These are phyloP conservation scores for Trichoderma simmonsii DNA, from an alignment of 2,329 filamentous ascomycete species.

Conservation along the genomic window DNA sequence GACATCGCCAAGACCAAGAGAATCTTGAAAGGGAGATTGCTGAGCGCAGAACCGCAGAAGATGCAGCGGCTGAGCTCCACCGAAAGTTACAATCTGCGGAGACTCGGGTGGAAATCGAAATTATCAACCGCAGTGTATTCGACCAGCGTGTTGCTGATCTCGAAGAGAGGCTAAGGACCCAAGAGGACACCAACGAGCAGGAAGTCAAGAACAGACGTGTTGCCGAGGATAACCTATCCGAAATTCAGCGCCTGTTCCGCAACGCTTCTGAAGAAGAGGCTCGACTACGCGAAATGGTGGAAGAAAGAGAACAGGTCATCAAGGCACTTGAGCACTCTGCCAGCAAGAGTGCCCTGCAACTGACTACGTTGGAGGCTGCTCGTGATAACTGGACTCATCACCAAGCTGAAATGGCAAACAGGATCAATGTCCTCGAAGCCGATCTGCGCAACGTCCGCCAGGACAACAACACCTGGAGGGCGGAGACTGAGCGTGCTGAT, in stretches of 20 bases:
- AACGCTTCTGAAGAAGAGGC: conserved; percentile 70
- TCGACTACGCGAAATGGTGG: conserved; percentile 62
- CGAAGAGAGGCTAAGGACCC: conserved; percentile 63
- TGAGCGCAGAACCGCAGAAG: conserved; percentile 51
- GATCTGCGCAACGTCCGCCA: conserved; percentile 55
- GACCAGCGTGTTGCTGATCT: conserved; percentile 64
- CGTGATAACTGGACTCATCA: conserved; percentile 55
- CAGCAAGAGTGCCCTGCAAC: conserved; percentile 56
- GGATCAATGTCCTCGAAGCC: conserved; percentile 49
- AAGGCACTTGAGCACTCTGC: conserved; percentile 56
- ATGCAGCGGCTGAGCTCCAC: conserved; percentile 50
- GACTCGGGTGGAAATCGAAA: conserved; percentile 58
- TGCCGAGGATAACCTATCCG: conserved; percentile 69
- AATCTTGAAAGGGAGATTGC: conserved; percentile 49
- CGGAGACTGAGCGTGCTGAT: conserved; percentile 58
- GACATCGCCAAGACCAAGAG: conserved; percentile 45
- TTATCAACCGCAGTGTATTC: conserved; percentile 57
- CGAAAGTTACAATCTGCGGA: conserved; percentile 56
- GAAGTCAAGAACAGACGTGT: conserved; percentile 62
- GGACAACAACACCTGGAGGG: conserved; percentile 58
- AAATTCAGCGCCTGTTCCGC: conserved; percentile 67
- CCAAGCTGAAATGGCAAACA: conserved; percentile 54
- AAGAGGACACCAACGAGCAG: conserved; percentile 61
- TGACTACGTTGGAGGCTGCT: conserved; percentile 66
- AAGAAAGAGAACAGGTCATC: conserved; percentile 67